Evolutionary conservation across 1,284 basidiomycete genomes (phyloP), one percentile per base, ranked within the genome.

Genomic region (Phellinidium pouzarii): DNA sequence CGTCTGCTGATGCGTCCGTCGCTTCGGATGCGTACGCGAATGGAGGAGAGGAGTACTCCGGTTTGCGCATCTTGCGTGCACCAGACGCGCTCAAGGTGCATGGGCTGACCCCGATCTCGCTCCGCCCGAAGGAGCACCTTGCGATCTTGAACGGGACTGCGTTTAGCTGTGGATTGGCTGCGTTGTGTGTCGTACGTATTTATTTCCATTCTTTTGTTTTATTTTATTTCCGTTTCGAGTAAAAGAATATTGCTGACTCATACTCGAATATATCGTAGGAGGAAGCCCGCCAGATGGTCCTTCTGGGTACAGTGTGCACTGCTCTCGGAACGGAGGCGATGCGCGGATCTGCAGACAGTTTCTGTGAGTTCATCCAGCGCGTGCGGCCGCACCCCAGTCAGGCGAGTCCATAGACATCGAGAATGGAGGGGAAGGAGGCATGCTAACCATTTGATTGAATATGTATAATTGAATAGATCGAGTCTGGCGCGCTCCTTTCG

Each of bases 331-430:
- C 84, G 9, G 91, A 94, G 64, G 91, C 90, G 8, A 78, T 89
- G 58, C 67, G 79, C 42, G 89, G 90, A 4, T 78, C 81, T 19
- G 79, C 79, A 43, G 84, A 77, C 8, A 85, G 82, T 0, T 91
- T 88, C 64, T 82, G 84, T 60, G 79, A 84, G 1, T 94, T 94
- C 71, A 89, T 94, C 55, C 84, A 88, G 65, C 75, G 80, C 52
- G 70, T 79, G 38, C 79, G 91, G 25, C 91, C 91, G n/a, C 91
- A 94, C 65, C 85, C 89, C 2, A 91, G 91, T 44, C 91, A 93
- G 70, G 78, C 80, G 58, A 53, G 66, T 60, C 44, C 7, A 43
- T n/a, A 8, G 7, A 8, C n/a, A n/a, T n/a, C n/a, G n/a, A n/a
- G n/a, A n/a, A n/a, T n/a, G n/a, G n/a, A n/a, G n/a, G n/a, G n/a